phyloP scores from a whole-genome alignment of 495 filamentous ascomycete genomes.

The Pseudotulostoma volvatum region DNA sequence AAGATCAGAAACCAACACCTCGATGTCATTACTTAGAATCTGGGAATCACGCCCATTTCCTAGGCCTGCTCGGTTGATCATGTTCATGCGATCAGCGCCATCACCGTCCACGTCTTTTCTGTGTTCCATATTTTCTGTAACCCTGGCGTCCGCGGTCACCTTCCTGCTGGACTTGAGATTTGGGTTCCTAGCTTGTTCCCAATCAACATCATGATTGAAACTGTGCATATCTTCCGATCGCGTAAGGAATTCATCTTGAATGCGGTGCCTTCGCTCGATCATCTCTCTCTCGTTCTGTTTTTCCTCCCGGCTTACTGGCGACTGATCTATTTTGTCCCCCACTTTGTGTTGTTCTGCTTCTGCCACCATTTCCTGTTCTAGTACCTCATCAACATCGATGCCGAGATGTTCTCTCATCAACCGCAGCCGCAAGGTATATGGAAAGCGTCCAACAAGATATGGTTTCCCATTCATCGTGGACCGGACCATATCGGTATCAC shows the following conservation, averaged over 20 bases:
- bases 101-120: constrained; percentile 61
- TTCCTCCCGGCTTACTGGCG: constrained; percentile 19
- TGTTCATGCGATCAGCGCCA: constrained; percentile 52
- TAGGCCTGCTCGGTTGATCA: constrained; percentile 35
- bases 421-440: constrained; percentile 82
- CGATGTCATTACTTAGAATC: constrained; percentile 38
- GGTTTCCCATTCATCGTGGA: constrained; percentile 81
- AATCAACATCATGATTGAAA: constrained; percentile 74
- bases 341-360: constrained; percentile 30
- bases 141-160: constrained; percentile 43
- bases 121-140: constrained; percentile 48
- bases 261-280: constrained; percentile 39
- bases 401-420: constrained; percentile 96
- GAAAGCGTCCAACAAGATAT: constrained; percentile 80
- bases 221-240: constrained; percentile 47
- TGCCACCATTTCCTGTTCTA: constrained; percentile 54
- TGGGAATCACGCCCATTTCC: constrained; percentile 50
- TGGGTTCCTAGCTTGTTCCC: constrained; percentile 47
- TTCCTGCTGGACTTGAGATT: constrained; percentile 43
- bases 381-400: constrained; percentile 78
- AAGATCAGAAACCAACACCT: constrained; percentile 47
- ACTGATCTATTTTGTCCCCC: constrained; percentile 17
- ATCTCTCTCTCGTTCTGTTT: constrained; percentile 32
- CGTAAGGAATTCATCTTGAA: constrained; percentile 45
- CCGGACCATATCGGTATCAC: constrained; percentile 86